Base-by-base conservation (phyloP, 225 moss, liverwort and hornwort species). In the Straminergon stramineum region DNA sequence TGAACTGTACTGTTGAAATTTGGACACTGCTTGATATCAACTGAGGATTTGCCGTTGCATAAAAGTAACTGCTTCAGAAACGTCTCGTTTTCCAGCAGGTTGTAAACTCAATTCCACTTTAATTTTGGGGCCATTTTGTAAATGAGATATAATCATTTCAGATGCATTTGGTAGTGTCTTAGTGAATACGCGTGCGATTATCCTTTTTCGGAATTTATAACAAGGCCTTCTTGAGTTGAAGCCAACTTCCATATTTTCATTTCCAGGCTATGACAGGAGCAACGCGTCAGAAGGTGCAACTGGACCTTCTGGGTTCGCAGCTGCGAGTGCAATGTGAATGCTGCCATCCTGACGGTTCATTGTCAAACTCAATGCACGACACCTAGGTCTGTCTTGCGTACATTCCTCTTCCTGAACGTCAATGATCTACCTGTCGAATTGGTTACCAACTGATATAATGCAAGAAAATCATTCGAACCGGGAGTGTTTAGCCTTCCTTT, bases 301-400 rank as follows among this genome's bases (percentile, higher is more conserved):
- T 95, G 92, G 99, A 99, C 89, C 89, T 99, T 68, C 85, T 97
- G 73, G 93, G 95, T 60, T 93, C 97, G 32, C 97, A 92, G 67
- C 91, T 95, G 68, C 91, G 92, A 88, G 92, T 99, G 86, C 95
- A 96, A 75, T 99, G 99, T 83, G 92, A 96, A 73, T 99, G 99
- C 91, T 99, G 99, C 92, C 91, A 92, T 84, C 37, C 87, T 63
- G 94, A 96, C 84, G 94, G 94, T 81, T 91, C 92, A 87, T 91
- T 95, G 79, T 93, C 97, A 56, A 87, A 95, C 84, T 94, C 96
- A 35, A 94, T 95, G 85, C 97, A 97, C 79, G 99, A 99, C 86
- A 96, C 97, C 57, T n/a, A n/a, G n/a, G n/a, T n/a, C n/a, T 93
- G 96, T 83, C 95, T 99, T 64, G 95, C 95, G 94, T 97, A 97